phyloP scores from a whole-genome alignment of 192 early-diverging fungal species.

The Rhizoclosmatium globosum region DNA sequence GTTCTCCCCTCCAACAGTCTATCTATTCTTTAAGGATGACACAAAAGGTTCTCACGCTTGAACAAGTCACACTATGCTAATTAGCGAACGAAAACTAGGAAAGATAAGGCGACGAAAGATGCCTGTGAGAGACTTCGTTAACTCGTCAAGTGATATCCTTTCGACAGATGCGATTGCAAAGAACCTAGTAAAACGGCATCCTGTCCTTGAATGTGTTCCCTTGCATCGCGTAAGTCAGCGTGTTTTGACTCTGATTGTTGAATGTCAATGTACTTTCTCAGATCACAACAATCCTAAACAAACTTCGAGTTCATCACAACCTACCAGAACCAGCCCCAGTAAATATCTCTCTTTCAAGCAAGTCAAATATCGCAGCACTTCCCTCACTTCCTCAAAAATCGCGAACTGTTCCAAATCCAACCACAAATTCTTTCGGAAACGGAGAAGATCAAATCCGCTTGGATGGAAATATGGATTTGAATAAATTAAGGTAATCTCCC shows the following conservation, averaged over 20 bases:
- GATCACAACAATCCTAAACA: not conserved
- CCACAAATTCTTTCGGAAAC: not conserved
- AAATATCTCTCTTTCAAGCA: not conserved
- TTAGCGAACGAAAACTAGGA: conserved; percentile 1
- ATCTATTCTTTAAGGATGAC: conserved; percentile 3
- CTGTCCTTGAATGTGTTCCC: conserved; percentile 31
- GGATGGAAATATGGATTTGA: conserved; percentile 45
- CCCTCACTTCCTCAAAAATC: not conserved
- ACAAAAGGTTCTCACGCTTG: not conserved
- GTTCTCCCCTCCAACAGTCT: conserved; percentile 7
- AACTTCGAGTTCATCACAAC: conserved; percentile 1
- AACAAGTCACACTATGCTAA: no score
- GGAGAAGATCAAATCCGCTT: conserved; percentile 4
- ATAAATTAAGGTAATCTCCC: conserved; percentile 41
- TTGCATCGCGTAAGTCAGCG: conserved; percentile 31
- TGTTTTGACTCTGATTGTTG: not conserved
- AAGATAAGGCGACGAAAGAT: conserved; percentile 37
- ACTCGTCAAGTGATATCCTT: not conserved
- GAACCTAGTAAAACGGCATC: conserved; percentile 31
- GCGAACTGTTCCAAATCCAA: not conserved
- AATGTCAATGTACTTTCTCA: conserved; percentile 1
- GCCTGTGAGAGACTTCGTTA: conserved; percentile 37
- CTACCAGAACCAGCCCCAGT: not conserved
- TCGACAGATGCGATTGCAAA: conserved; percentile 27
- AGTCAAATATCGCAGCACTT: not conserved